Conservation (phyloP, 106 monocot genomes). For the Triglochin maritima region DNA sequence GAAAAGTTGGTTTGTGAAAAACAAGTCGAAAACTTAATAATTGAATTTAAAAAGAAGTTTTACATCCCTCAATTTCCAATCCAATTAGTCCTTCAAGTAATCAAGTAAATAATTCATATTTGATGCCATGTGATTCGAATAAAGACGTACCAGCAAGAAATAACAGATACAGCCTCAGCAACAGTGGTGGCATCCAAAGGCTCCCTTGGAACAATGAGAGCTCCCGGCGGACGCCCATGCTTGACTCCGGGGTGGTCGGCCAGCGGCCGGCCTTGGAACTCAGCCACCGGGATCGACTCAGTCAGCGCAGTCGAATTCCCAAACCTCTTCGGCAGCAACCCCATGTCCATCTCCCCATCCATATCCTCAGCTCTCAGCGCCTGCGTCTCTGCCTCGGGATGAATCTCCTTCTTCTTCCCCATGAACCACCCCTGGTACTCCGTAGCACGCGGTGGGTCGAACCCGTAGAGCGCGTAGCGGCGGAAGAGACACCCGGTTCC, state of each 20-base stretch:
- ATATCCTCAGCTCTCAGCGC: constrained; percentile 13
- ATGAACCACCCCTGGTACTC: constrained; percentile 4
- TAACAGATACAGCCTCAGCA: constrained; percentile 27
- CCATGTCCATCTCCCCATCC: constrained; percentile 11
- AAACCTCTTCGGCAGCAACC: constrained; percentile 12
- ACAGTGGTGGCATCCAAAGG: constrained; percentile 18
- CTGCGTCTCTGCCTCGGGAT: constrained; percentile 10
- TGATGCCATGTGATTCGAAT: too few species aligned
- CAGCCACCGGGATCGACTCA: constrained; percentile 21
- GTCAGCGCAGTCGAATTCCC: constrained; percentile 18
- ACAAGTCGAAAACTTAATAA: too few species aligned
- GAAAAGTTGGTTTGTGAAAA: too few species aligned
- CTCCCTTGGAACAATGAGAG: constrained; percentile 14
- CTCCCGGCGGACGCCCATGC: constrained; percentile 25
- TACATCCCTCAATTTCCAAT: not conserved
- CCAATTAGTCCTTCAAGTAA: not conserved
- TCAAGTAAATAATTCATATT: not conserved
- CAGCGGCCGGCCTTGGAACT: constrained; percentile 29
- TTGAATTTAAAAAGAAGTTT: too few species aligned
- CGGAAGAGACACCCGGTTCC: constrained; percentile 28
- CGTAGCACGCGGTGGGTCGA: constrained; percentile 21
- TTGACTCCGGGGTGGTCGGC: constrained; percentile 22
- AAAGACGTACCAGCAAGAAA: constrained; percentile 24
- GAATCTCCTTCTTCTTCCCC: constrained; percentile 1
- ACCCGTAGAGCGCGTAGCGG: constrained; percentile 26